Percentiles rank a stretch among this genome's conserved stretches.
Conservation (phyloP, 495 filamentous ascomycete species). For the Aspergillus sclerotiicarbonarius region DNA sequence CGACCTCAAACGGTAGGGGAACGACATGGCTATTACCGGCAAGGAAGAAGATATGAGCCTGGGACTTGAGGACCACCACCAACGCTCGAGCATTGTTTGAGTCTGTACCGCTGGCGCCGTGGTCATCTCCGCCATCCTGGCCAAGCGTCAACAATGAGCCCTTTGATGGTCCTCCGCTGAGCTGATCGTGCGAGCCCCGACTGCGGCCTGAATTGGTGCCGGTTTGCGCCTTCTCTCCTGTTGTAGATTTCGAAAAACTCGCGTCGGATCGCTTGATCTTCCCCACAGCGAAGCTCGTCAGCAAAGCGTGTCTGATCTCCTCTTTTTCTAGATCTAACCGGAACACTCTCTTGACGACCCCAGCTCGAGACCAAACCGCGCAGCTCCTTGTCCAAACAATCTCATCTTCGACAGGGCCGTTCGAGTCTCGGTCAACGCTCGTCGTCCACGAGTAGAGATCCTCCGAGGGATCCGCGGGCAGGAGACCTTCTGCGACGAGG, state of each 20-base stretch:
- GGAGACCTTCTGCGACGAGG: constrained; percentile 75
- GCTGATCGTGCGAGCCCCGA: constrained; percentile 19
- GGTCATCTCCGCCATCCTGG: constrained; percentile 21
- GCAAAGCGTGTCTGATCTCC: constrained; percentile 74
- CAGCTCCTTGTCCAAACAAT: constrained; percentile 77
- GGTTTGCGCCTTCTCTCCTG: background rate
- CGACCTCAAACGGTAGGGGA: constrained; percentile 91
- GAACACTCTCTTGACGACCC: constrained; percentile 82
- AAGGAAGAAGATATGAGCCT: constrained; percentile 92
- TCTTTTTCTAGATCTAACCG: constrained; percentile 85
- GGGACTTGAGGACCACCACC: constrained; percentile 87
- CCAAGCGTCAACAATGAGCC: constrained; percentile 19
- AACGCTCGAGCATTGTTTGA: constrained; percentile 56
- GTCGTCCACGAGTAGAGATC: constrained; percentile 72
- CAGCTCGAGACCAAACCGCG: constrained; percentile 89
- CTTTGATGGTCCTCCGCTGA: constrained; percentile 16
- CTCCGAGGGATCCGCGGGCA: constrained; percentile 64
- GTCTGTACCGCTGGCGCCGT: constrained; percentile 17
- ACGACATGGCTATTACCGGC: constrained; percentile 84
- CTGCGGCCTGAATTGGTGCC: constrained; percentile 9
- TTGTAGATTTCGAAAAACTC: background rate
- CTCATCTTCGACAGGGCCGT: constrained; percentile 67
- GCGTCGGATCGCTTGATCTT: constrained; percentile 23
- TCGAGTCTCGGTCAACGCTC: constrained; percentile 41
- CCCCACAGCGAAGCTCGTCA: constrained; percentile 73